Base-by-base conservation (phyloP, 805 yeast genomes). In the Yarrowia deformans region DNA sequence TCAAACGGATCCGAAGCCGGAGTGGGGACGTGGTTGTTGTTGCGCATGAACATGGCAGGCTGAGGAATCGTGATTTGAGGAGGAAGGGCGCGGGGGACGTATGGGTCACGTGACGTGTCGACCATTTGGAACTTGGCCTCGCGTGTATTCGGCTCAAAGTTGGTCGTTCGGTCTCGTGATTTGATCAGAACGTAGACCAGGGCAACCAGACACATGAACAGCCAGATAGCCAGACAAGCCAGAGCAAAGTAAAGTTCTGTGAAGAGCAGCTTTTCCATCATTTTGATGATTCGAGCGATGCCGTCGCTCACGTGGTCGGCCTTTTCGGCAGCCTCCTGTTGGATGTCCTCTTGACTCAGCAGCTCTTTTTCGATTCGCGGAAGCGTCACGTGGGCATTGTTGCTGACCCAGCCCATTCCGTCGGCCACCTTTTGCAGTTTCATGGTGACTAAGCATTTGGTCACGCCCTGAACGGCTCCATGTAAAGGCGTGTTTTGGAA, bases 381-480 rank as follows among this genome's bases (percentile, higher is more conserved):
- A 0, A 91, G 75, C 0, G 79, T 72, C 1, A 93, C 78, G 16
- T 85, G 81, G 2, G 93, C 82, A 71, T 90, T 81, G 43, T 88
- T 80, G 72, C 88, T 82, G 1, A 93, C 79, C 98, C 98, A 95
- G 1, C 88, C 84, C 68, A 93, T 78, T 0, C 96, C 98, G 39
- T 84, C 75, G 71, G 90, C 90, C 2, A 92, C 80, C 29, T 84
- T 81, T 14, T 81, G 82, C 8, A 94, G 77, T 74, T 94, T 95
- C 61, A 89, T 81, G 18, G 91, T 94, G 46, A 95, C 81, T 2
- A 91, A 85, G 79, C 99, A 94, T 40, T 88, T 87, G 4, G 93
- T 90, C 0, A 92, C 86, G 0, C 88, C 83, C 37, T 83, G 82
- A 56, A 92, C 82, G 0, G 96, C 90, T 1, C 76, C 76, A 58